A percentile compares a stretch with the other conserved stretches of the same genome.
phyloP scores from a whole-genome alignment of 2,329 filamentous ascomycete genomes.

The Apiospora marii region DNA sequence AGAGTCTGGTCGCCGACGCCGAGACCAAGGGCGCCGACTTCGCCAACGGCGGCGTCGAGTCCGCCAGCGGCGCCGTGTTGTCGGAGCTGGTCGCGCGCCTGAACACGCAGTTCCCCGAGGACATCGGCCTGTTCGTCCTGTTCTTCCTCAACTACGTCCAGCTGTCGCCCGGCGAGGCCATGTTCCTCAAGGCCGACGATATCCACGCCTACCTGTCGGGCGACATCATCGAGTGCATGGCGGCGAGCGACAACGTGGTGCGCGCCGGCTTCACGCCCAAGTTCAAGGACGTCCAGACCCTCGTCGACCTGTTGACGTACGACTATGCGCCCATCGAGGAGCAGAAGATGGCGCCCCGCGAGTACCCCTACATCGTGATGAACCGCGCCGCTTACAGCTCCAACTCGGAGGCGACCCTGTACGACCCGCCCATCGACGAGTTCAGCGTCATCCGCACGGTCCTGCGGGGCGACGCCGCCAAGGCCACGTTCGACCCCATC shows the following conservation, averaged over 20 bases:
- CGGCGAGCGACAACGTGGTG: conserved; percentile 97
- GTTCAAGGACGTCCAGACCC: conserved; percentile 92
- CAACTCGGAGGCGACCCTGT: conserved; percentile 75
- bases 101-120: conserved; percentile 83
- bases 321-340: conserved; percentile 92
- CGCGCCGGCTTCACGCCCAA: conserved; percentile 97
- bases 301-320: conserved; percentile 93
- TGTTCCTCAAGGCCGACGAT: conserved; percentile 96
- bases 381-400: conserved; percentile 85
- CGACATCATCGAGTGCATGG: conserved; percentile 99
- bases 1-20: conserved; percentile 75
- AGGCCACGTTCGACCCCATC: conserved; percentile 87
- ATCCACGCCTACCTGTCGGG: conserved; percentile 95
- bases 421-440: conserved; percentile 96
- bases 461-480: conserved; percentile 74
- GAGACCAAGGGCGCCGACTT: conserved; percentile 75
- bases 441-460: conserved; percentile 88
- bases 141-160: conserved; percentile 98
- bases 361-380: conserved; percentile 86
- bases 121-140: conserved; percentile 92
- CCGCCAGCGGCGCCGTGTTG: conserved; percentile 73
- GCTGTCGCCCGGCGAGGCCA: conserved; percentile 86
- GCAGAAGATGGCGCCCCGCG: conserved; percentile 88
- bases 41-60: conserved; percentile 73
- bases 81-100: conserved; percentile 80